Evolutionary conservation across 768 basidiomycete species (phyloP).

Genomic region (Suillus spraguei): DNA sequence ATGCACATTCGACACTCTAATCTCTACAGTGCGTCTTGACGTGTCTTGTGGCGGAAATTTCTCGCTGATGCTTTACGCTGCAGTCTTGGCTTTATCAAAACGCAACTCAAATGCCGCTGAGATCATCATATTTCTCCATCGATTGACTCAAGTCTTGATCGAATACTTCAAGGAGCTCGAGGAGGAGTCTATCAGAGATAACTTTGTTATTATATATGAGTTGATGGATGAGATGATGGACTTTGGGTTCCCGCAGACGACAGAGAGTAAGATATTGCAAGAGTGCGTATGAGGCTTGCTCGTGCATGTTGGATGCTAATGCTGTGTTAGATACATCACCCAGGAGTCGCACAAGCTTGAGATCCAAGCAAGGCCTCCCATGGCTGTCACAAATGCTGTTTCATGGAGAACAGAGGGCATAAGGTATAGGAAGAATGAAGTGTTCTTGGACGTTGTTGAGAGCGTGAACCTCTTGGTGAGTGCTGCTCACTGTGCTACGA

Average conservation of each 20-base stretch:
- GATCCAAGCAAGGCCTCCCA: slow-evolving; percentile 88
- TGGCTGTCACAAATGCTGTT: slow-evolving; percentile 97
- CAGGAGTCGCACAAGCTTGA: slow-evolving; percentile 98
- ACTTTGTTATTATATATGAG: slow-evolving; percentile 99
- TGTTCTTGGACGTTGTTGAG: slow-evolving; percentile 98
- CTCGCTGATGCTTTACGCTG: background rate
- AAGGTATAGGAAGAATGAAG: slow-evolving; percentile 97
- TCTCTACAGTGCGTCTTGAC: slow-evolving; percentile 75
- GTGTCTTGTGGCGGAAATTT: background rate
- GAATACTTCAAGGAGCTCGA: slow-evolving; percentile 99
- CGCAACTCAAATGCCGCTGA: slow-evolving; percentile 96
- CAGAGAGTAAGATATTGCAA: slow-evolving; percentile 98
- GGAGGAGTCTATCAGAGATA: slow-evolving; percentile 98
- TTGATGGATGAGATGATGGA: slow-evolving; percentile 99
- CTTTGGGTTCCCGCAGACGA: slow-evolving; percentile 98
- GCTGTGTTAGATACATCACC: slow-evolving; percentile 79
- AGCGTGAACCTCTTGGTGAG: slow-evolving; percentile 93
- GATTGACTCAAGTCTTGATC: slow-evolving; percentile 87
- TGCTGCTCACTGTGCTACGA: slow-evolving; percentile 13
- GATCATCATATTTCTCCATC: slow-evolving; percentile 94
- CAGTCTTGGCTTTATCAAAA: slow-evolving; percentile 95
- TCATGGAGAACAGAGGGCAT: slow-evolving; percentile 99
- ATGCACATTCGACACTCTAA: slow-evolving; percentile 99
- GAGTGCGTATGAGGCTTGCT: slow-evolving; percentile 50
- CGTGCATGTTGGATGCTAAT: slow-evolving; percentile 1